Percentiles rank a stretch among this genome's conserved stretches.
These are phyloP conservation scores for Cyclospora cayetanensis DNA, from an alignment of 169 alveolate species.

Conservation along the genomic window DNA sequence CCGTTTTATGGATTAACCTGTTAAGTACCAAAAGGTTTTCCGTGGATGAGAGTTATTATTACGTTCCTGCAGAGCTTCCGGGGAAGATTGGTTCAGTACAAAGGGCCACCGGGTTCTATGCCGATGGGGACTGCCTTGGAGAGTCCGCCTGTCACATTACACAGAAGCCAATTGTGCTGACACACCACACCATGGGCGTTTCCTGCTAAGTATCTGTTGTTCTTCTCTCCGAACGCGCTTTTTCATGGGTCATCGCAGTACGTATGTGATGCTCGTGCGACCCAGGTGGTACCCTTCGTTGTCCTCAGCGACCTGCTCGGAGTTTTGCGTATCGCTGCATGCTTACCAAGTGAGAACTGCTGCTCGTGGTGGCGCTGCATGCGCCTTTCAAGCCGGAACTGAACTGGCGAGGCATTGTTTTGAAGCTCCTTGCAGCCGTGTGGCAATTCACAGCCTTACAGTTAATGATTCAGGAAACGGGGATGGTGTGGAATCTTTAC, in stretches of 20 bases:
- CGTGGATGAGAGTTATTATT: slow-evolving; percentile 35
- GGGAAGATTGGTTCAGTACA: slow-evolving; percentile 50
- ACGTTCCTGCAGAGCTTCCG: slow-evolving; percentile 59
- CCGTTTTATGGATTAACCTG: slow-evolving; percentile 45
- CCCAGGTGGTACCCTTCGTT: slow-evolving; percentile 57
- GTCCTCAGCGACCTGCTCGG: slow-evolving; percentile 43
- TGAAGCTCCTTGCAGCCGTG: slow-evolving; percentile 56
- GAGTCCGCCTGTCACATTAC: slow-evolving; percentile 26
- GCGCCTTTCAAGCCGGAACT: slow-evolving; percentile 27
- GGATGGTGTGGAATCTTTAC: no score
- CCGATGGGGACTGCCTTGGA: slow-evolving; percentile 50
- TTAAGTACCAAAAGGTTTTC: slow-evolving; percentile 31
- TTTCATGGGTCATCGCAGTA: no score
- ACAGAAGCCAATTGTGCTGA: not conserved
- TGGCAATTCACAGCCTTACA: not conserved
- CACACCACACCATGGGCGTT: no score
- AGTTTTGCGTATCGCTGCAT: slow-evolving; percentile 51
- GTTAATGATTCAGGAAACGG: not conserved
- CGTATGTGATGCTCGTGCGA: not conserved
- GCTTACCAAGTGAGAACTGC: slow-evolving; percentile 41
- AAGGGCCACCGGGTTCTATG: slow-evolving; percentile 52
- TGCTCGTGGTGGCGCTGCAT: slow-evolving; percentile 28
- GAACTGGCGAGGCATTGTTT: slow-evolving; percentile 56
- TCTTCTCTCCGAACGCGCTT: no score
- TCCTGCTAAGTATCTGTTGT: no score